Percentiles rank a stretch among this genome's conserved stretches.
Evolutionary conservation across 352 stramenopile genomes (phyloP).

Genomic region (Pythium brassicae): DNA sequence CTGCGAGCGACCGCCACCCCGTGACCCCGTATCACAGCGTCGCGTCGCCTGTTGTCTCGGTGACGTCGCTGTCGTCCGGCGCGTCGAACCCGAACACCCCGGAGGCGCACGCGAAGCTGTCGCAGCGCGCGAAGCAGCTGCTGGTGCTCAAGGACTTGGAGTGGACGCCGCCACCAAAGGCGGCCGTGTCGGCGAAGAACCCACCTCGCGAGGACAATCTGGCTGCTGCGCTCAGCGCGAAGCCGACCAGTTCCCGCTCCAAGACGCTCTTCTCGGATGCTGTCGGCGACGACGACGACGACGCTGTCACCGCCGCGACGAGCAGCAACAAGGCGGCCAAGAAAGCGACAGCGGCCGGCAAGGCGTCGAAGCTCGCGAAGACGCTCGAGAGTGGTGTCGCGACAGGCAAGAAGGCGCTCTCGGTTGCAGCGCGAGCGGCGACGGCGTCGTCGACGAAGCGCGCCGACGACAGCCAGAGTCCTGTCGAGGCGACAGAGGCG

Average conservation of each 20-base stretch:
- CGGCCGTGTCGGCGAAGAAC: constrained; percentile 2
- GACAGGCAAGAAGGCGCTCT: neutral
- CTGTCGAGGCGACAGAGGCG: neutral
- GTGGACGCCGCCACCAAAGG: constrained; percentile 37
- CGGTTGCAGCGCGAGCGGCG: neutral
- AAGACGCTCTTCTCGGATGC: constrained; percentile 7
- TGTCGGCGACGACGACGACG: neutral
- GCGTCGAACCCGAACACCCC: constrained; percentile 69
- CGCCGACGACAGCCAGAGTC: neutral
- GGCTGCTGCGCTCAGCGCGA: constrained; percentile 11
- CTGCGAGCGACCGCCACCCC: constrained; percentile 1
- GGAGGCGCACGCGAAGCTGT: constrained; percentile 28
- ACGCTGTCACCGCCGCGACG: neutral
- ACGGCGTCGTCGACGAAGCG: neutral
- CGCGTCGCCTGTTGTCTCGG: constrained; percentile 63
- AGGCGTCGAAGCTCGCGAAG: neutral
- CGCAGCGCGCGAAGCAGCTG: constrained; percentile 30
- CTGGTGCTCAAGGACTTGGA: constrained; percentile 46
- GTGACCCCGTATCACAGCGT: constrained; percentile 22
- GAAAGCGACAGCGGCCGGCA: neutral
- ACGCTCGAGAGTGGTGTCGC: neutral
- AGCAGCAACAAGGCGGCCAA: neutral
- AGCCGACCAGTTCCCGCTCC: neutral
- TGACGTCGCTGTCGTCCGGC: constrained; percentile 51
- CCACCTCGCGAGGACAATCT: constrained; percentile 5